Base-by-base conservation (phyloP, 2,329 filamentous ascomycete species). In the Cordyceps fumosorosea region DNA sequence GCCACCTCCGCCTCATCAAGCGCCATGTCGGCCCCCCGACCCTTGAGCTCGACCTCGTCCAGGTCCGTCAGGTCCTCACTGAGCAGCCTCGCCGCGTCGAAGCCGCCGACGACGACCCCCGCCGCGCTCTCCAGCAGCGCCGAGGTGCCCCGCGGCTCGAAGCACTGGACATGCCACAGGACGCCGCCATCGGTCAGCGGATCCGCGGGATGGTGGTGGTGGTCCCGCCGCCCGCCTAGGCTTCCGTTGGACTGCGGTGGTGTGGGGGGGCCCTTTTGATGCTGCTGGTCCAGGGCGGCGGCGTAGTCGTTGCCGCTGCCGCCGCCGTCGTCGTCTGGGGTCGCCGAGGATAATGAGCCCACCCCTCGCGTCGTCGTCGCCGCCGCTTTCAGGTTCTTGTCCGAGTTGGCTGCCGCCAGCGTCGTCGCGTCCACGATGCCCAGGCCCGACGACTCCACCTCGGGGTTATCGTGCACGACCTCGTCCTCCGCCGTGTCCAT, bases 31-130 rank as follows among this genome's bases (percentile, higher is more conserved):
- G 80, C 78, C 40, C 77, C 81, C 40, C 91, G 77, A 40, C 89
- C 90, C 69, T 90, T 87, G 63, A 96, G 80, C 75, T 93, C 91
- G 57, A 96, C 92, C 66, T 97, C 93, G 68, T 96, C 93, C 72
- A 97, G 86, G 71, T 97, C 93, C 62, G 90, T 96, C 24, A 97
- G 81, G 67, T 93, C 90, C 74, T 96, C 93, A 69, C 90, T 96
- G 74, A 93, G 86, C 67, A 78, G 79, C 32, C 82, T 77, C 42
- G 80, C 75, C 0, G 89, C 85, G 61, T 93, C 89, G 40, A 87
- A 82, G 12, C 57, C 57, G 7, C 16, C 47, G 5, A 7, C 29
- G 3, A 22, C 47, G 18, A 10, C 44, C 26, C 5, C 40, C 40
- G 40, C 24, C 29, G 47, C 80, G 66, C 86, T 82, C 74, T 93